Percentiles rank a stretch among this genome's conserved stretches.
phyloP scores from a whole-genome alignment of 768 basidiomycete species.

The Tremella mesenterica region DNA sequence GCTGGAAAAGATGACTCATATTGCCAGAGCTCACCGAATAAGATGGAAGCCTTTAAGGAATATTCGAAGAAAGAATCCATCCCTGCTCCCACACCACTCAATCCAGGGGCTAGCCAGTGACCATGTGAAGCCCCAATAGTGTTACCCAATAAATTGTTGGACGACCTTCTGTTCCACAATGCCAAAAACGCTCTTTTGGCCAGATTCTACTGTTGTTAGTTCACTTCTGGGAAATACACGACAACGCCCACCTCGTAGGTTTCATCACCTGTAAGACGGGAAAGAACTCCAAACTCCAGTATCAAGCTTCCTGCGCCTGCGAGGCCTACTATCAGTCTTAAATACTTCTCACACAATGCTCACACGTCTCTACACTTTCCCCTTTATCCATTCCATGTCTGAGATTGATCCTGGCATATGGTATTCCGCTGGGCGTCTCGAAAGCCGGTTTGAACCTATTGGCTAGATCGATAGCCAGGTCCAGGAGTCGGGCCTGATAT shows the following conservation, averaged over 20 bases:
- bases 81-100: slow-evolving; percentile 81
- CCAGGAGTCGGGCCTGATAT: slow-evolving; percentile 67
- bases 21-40: slow-evolving; percentile 23
- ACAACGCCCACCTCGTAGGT: slow-evolving; percentile 57
- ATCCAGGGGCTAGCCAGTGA: slow-evolving; percentile 65
- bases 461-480: slow-evolving; percentile 78
- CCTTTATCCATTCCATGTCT: slow-evolving; percentile 65
- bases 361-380: slow-evolving; percentile 79
- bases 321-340: slow-evolving; percentile 52
- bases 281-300: slow-evolving; percentile 86
- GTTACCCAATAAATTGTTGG: slow-evolving; percentile 79
- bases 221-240: no score
- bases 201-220: slow-evolving; percentile 50
- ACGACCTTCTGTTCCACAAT: slow-evolving; percentile 82
- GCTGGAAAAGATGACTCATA: background rate
- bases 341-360: slow-evolving; percentile 29
- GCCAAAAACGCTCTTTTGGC: slow-evolving; percentile 87
- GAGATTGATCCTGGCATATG: slow-evolving; percentile 82
- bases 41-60: slow-evolving; percentile 37
- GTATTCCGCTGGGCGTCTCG: slow-evolving; percentile 79
- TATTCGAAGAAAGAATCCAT: slow-evolving; percentile 88
- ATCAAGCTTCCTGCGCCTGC: slow-evolving; percentile 89
- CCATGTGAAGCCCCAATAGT: slow-evolving; percentile 73
- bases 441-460: slow-evolving; percentile 82
- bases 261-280: slow-evolving; percentile 79